Evolutionary conservation across 2,329 filamentous ascomycete genomes (phyloP).

Genomic region (Tolypocladium guangdongense): DNA sequence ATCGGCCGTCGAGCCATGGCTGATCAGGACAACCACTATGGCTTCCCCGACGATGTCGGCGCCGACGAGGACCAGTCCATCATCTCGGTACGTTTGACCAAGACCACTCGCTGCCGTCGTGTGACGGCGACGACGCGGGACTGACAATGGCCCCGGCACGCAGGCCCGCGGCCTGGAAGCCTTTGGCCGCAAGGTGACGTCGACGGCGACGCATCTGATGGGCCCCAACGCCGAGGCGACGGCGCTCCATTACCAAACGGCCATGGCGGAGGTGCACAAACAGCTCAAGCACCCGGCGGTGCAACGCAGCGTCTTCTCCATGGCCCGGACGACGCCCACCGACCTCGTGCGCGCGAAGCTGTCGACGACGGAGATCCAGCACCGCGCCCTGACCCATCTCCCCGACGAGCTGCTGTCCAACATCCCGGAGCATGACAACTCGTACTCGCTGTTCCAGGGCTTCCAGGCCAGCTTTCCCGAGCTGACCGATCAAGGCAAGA

Average conservation of each 20-base stretch:
- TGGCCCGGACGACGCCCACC: slow-evolving; percentile 83
- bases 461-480: slow-evolving; percentile 84
- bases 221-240: slow-evolving; percentile 45
- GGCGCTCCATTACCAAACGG: slow-evolving; percentile 67
- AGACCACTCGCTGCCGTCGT: neutral
- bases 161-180: slow-evolving; percentile 83
- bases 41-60: slow-evolving; percentile 32
- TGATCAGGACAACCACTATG: slow-evolving; percentile 32
- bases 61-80: slow-evolving; percentile 38
- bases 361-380: slow-evolving; percentile 85
- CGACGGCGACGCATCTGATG: slow-evolving; percentile 85
- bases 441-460: slow-evolving; percentile 91
- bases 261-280: slow-evolving; percentile 80
- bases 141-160: slow-evolving; percentile 1
- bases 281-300: slow-evolving; percentile 75
- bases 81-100: slow-evolving; percentile 21
- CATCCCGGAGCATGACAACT: slow-evolving; percentile 75
- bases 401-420: slow-evolving; percentile 83
- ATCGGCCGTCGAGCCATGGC: slow-evolving; percentile 22
- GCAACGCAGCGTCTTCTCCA: slow-evolving; percentile 83
- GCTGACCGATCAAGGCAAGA: slow-evolving; percentile 57
- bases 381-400: slow-evolving; percentile 77
- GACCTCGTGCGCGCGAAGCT: slow-evolving; percentile 88
- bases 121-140: neutral
- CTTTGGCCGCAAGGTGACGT: slow-evolving; percentile 89